phyloP scores from a whole-genome alignment of 805 yeast genomes.

The Zygosaccharomyces rouxii region DNA sequence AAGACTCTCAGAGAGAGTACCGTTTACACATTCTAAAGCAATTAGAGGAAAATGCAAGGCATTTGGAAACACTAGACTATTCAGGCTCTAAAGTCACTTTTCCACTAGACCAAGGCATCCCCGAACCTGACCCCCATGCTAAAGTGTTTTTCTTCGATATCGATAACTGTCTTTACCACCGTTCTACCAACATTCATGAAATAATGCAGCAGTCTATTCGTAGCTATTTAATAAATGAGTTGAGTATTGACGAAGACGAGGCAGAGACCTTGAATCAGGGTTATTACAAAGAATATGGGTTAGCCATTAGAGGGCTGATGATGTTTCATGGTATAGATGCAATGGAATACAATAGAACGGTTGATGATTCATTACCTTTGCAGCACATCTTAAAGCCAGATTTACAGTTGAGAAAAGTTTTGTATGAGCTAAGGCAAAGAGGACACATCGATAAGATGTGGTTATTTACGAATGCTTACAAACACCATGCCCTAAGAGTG shows the following conservation, averaged over 20 bases:
- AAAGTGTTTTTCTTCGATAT: slow-evolving; percentile 79
- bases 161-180: slow-evolving; percentile 82
- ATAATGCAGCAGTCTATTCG: slow-evolving; percentile 85
- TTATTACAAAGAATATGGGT: slow-evolving; percentile 83
- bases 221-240: slow-evolving; percentile 63
- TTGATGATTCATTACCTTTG: slow-evolving; percentile 89
- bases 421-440: slow-evolving; percentile 40
- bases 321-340: slow-evolving; percentile 70
- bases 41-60: slow-evolving; percentile 30
- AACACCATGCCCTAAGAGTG: slow-evolving; percentile 82
- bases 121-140: slow-evolving; percentile 28
- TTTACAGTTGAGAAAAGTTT: slow-evolving; percentile 46
- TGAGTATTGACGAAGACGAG: slow-evolving; percentile 61
- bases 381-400: slow-evolving; percentile 71
- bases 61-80: slow-evolving; percentile 33
- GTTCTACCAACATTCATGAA: slow-evolving; percentile 73
- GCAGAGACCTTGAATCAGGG: slow-evolving; percentile 67
- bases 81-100: slow-evolving; percentile 35
- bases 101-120: slow-evolving; percentile 26
- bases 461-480: slow-evolving; percentile 93
- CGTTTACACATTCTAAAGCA: slow-evolving; percentile 23
- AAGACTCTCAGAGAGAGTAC: slow-evolving; percentile 15
- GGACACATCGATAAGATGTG: slow-evolving; percentile 68
- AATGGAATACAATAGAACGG: slow-evolving; percentile 77
- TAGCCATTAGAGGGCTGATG: slow-evolving; percentile 86